A percentile compares a stretch with the other conserved stretches of the same genome.
Evolutionary conservation across 306 rosid species (phyloP).

Genomic region (Cucurbita pepo): DNA sequence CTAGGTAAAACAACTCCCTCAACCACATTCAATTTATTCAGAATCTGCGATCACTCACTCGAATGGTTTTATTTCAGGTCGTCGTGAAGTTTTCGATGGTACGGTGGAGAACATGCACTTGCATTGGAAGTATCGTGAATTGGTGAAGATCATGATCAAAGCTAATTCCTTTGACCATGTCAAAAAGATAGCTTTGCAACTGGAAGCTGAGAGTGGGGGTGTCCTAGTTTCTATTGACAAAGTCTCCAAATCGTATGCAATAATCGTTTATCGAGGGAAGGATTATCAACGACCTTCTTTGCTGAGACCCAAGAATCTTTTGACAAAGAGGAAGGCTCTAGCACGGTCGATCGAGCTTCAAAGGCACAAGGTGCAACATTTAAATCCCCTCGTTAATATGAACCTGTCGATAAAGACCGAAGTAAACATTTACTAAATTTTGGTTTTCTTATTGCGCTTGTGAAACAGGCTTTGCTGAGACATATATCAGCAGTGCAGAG

Average conservation of each 20-base stretch:
- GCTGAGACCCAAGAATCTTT: constrained; percentile 87
- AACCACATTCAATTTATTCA: neutral
- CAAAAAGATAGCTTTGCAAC: constrained; percentile 68
- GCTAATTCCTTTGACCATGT: constrained; percentile 73
- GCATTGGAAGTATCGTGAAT: constrained; percentile 95
- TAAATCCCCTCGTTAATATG: neutral
- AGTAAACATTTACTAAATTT: neutral
- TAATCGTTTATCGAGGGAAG: constrained; percentile 71
- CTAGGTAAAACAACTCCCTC: constrained; percentile 45
- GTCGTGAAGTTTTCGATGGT: constrained; percentile 96
- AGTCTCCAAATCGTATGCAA: constrained; percentile 65
- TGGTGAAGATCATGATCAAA: constrained; percentile 69
- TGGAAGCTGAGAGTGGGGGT: constrained; percentile 97
- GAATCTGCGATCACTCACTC: constrained; percentile 9
- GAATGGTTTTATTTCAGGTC: constrained; percentile 41
- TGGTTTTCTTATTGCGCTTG: constrained; percentile 9
- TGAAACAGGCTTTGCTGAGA: constrained; percentile 53
- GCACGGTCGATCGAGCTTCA: constrained; percentile 95
- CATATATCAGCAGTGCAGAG: constrained; percentile 53
- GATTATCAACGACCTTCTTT: constrained; percentile 66
- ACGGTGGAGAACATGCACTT: constrained; percentile 97
- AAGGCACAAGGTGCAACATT: constrained; percentile 56
- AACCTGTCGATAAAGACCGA: neutral
- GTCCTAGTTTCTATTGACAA: constrained; percentile 83
- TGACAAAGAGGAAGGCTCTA: constrained; percentile 90